A percentile compares a stretch with the other conserved stretches of the same genome.
Conservation (phyloP, 164 flowering plant genomes). For the Macadamia tetraphylla region DNA sequence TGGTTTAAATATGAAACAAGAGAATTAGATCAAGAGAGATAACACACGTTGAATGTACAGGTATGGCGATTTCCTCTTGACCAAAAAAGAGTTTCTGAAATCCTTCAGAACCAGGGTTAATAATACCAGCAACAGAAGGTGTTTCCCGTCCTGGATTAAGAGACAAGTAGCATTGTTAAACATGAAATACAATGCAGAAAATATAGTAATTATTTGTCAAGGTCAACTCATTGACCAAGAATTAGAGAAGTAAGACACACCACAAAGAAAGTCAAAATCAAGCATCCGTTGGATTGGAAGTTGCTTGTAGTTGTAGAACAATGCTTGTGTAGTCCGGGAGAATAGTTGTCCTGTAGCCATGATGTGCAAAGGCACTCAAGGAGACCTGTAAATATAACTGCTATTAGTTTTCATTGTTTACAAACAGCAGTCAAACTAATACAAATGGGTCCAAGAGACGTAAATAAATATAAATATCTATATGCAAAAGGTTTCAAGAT, state of each 20-base stretch:
- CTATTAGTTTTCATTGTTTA: neutral
- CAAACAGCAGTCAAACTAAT: neutral
- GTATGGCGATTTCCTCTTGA: conserved; percentile 98
- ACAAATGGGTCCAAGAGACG: neutral
- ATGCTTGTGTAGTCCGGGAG: conserved; percentile 87
- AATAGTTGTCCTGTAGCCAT: conserved; percentile 97
- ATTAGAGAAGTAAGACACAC: conserved; percentile 26
- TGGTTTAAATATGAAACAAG: too few species aligned
- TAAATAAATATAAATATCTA: neutral
- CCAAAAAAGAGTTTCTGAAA: conserved; percentile 98
- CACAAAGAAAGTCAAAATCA: conserved; percentile 98
- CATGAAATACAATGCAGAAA: neutral
- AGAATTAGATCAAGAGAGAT: neutral
- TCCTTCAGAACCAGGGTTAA: conserved; percentile 94
- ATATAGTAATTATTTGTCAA: neutral
- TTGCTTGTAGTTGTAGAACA: conserved; percentile 94
- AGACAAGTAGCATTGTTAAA: neutral
- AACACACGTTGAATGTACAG: conserved; percentile 80
- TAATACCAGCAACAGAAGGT: conserved; percentile 97
- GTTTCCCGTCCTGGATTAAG: conserved; percentile 75
- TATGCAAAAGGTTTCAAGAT: too few species aligned
- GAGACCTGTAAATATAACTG: conserved; percentile 11
- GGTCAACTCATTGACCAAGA: neutral
- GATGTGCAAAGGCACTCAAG: conserved; percentile 15
- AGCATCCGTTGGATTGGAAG: conserved; percentile 99